Evolutionary conservation across 805 yeast species (phyloP).

Genomic region (Dipodascopsis uninucleata): DNA sequence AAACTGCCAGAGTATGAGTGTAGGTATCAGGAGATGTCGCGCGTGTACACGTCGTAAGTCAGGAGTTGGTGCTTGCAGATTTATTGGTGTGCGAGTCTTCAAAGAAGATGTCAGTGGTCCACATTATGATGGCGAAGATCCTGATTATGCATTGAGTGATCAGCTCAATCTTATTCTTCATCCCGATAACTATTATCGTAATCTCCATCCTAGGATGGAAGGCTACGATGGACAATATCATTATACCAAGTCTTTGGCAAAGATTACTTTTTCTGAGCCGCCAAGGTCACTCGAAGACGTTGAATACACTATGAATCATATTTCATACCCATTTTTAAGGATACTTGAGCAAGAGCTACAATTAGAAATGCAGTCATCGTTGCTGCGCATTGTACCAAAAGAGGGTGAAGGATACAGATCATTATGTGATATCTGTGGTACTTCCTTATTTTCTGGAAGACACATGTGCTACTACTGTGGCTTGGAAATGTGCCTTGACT

Average conservation of each 20-base stretch:
- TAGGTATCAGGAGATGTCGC: slow-evolving; percentile 21
- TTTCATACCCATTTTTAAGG: slow-evolving; percentile 5
- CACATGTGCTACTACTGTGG: slow-evolving; percentile 27
- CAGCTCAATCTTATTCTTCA: background rate
- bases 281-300: slow-evolving; percentile 9
- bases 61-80: slow-evolving; percentile 27
- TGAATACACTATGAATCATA: slow-evolving; percentile 12
- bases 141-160: slow-evolving; percentile 20
- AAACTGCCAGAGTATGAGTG: slow-evolving; percentile 20
- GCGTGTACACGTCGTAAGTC: slow-evolving; percentile 27
- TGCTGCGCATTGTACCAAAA: slow-evolving; percentile 18
- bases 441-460: slow-evolving; percentile 20
- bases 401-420: slow-evolving; percentile 23
- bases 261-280: slow-evolving; percentile 6
- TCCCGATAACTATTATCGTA: background rate
- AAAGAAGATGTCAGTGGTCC: slow-evolving; percentile 16
- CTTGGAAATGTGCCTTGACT: slow-evolving; percentile 24
- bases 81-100: slow-evolving; percentile 23
- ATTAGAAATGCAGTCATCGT: slow-evolving; percentile 4
- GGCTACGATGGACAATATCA: slow-evolving; percentile 1
- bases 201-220: background rate
- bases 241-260: background rate
- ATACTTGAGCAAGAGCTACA: slow-evolving; percentile 13
- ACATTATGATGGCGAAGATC: slow-evolving; percentile 14
- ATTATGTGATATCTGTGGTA: slow-evolving; percentile 25